phyloP scores from a whole-genome alignment of 2,329 filamentous ascomycete genomes.

The Knufia fluminis region DNA sequence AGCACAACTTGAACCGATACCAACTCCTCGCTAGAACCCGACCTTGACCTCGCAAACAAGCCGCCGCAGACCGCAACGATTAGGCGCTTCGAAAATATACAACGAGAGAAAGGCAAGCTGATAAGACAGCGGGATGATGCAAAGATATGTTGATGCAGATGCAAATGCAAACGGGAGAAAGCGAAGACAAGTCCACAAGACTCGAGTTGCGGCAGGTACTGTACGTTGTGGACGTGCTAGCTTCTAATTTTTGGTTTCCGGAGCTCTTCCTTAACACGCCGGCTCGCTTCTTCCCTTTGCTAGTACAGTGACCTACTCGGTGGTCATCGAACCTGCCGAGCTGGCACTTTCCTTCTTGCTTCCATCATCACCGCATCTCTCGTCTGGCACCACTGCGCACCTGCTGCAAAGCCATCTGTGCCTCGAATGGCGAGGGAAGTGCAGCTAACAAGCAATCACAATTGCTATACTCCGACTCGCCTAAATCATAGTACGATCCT shows the following conservation, averaged over 20 bases:
- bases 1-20: conserved; percentile 8
- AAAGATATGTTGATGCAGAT: conserved; percentile 19
- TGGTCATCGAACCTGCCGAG: not conserved
- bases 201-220: too few relatives aligned
- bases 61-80: conserved; percentile 8
- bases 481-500: not conserved
- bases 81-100: conserved; percentile 14
- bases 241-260: conserved; percentile 10
- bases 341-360: not conserved
- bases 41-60: conserved; percentile 8
- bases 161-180: conserved; percentile 14
- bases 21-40: conserved; percentile 10
- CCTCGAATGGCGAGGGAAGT: too few relatives aligned
- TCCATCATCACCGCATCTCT: too few relatives aligned
- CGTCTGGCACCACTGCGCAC: too few relatives aligned
- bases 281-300: not conserved
- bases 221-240: too few relatives aligned
- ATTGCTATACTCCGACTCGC: not conserved
- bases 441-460: too few relatives aligned
- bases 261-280: conserved; percentile 6
- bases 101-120: conserved; percentile 21
- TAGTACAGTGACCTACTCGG: not conserved
- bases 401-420: too few relatives aligned
- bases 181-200: too few relatives aligned
- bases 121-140: conserved; percentile 22